phyloP scores from a whole-genome alignment of 78 protist genomes.

The Cavenderia fasciculata region DNA sequence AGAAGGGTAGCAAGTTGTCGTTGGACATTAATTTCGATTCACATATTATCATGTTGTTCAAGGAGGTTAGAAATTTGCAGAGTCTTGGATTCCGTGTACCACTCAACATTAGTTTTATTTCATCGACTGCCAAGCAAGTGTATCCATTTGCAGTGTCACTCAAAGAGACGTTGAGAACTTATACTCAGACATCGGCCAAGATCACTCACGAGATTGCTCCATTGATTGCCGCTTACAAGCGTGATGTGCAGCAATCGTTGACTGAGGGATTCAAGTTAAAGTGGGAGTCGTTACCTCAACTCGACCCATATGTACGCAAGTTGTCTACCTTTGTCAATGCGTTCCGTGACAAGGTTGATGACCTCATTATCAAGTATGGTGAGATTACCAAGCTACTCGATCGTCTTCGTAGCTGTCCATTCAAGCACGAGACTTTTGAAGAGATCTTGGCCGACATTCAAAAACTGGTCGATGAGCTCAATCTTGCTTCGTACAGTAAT shows the following conservation, averaged over 20 bases:
- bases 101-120: constrained; percentile 33
- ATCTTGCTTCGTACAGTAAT: constrained; percentile 77
- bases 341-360: constrained; percentile 83
- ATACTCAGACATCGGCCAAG: constrained; percentile 64
- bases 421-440: constrained; percentile 42
- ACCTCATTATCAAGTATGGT: constrained; percentile 13
- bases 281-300: constrained; percentile 70
- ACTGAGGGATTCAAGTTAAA: constrained; percentile 76
- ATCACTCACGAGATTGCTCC: constrained; percentile 39
- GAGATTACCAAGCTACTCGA: constrained; percentile 35
- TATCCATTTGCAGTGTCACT: constrained; percentile 90
- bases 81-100: constrained; percentile 87
- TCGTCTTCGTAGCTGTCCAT: constrained; percentile 14
- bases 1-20: constrained; percentile 39
- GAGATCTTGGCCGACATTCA: constrained; percentile 69
- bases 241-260: constrained; percentile 77
- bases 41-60: constrained; percentile 79
- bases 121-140: constrained; percentile 75
- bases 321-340: constrained; percentile 40
- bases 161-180: constrained; percentile 82
- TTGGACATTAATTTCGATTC: constrained; percentile 90
- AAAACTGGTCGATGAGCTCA: constrained; percentile 86
- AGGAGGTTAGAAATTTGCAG: constrained; percentile 88
- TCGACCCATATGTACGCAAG: constrained; percentile 73
- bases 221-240: constrained; percentile 84